Evolutionary conservation across 495 filamentous ascomycete species (phyloP), one percentile per base, ranked within the genome.

Genomic region (Tuber melanosporum): DNA sequence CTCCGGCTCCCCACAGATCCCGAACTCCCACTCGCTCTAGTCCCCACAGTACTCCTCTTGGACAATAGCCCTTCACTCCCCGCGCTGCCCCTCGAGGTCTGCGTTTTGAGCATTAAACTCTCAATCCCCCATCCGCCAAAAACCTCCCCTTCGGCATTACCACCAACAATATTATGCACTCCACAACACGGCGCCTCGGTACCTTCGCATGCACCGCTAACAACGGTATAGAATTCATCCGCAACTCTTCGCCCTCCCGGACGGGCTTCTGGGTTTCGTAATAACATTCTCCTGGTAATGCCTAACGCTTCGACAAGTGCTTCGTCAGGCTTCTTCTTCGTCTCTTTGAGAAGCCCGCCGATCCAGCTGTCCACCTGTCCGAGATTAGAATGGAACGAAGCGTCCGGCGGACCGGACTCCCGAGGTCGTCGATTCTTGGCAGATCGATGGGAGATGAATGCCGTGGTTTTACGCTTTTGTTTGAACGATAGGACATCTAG

Each of bases 311-410:
- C 86, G 47, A 82, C 80, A 66, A 88, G 86, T 0, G 82, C 79
- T 10, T 78, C 78, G 66, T 92, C 91, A 70, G 91, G 84, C 82
- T 90, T 90, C 83, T 92, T 91, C 62, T 87, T 83, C 39, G 91
- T 89, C 42, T 93, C 91, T 71, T 89, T 89, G 69, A 90, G 88
- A 0, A 97, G 85, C 15, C 87, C 84, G 0, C 87, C 87, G 83
- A 95, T 92, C 94, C 95, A 97, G 22, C 87, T 89, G 70, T 91
- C 89, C 1, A 97, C 89, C 82, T 94, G 92, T 20, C 87, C 88
- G 0, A 92, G 85, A 80, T 97, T 95, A 42, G 90, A 90, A 83
- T 97, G 94, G 84, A 94, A 98, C 0, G 91, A 93, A 1, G 91
- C 89, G 80, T 97, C 92, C 15, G 91, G 86, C 14, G 49, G 76